Conservation (phyloP, 768 basidiomycete species). For the Amanita brunnescens region DNA sequence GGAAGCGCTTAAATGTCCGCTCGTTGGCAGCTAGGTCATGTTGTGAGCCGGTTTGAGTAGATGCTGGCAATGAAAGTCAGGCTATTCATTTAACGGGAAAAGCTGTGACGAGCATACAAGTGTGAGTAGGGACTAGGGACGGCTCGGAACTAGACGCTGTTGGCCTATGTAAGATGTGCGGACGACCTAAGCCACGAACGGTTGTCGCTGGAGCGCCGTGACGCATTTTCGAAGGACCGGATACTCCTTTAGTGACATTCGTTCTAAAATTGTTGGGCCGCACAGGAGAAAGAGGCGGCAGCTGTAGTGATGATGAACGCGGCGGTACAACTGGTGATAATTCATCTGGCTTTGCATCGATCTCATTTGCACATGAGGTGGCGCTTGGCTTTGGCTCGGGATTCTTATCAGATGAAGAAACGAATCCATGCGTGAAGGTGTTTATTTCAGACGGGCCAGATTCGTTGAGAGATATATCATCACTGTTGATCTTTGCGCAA, state of each 20-base stretch:
- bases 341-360: not conserved
- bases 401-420: not conserved
- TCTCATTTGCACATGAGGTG: not conserved
- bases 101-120: not conserved
- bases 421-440: not conserved
- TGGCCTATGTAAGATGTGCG: conserved; percentile 62
- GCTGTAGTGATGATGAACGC: conserved; percentile 41
- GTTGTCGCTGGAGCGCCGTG: conserved; percentile 30
- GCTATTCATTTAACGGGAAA: too few relatives aligned
- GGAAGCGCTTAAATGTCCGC: conserved; percentile 33
- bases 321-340: conserved; percentile 36
- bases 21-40: conserved; percentile 48
- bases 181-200: conserved; percentile 25
- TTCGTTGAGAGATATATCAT: conserved; percentile 16
- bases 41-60: conserved; percentile 31
- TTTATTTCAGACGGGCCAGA: conserved; percentile 3
- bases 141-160: conserved; percentile 77
- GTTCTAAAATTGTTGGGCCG: conserved; percentile 20
- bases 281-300: conserved; percentile 23
- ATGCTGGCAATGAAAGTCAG: conserved; percentile 11
- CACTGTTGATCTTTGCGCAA: conserved; percentile 28
- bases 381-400: not conserved
- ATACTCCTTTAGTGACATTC: conserved; percentile 9
- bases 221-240: conserved; percentile 24
- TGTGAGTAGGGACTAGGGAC: conserved; percentile 48